Percentiles rank a stretch among this genome's conserved stretches.
Conservation (phyloP, 23 red algal genomes). For the Gracilaria caudata region DNA sequence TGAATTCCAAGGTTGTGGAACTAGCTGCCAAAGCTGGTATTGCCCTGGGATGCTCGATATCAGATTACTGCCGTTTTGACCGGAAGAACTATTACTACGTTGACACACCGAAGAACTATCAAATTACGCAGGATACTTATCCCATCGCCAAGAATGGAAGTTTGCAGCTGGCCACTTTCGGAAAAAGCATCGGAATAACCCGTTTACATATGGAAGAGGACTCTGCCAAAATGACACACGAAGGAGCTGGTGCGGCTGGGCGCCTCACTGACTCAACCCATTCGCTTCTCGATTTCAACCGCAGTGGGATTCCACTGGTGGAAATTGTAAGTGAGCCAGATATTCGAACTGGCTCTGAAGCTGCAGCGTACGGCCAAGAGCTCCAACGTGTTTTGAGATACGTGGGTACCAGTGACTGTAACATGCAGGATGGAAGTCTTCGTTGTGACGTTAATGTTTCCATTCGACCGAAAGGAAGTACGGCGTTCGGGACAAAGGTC, state of each 20-base stretch:
- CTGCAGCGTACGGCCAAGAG: slow-evolving; percentile 92
- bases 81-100: slow-evolving; percentile 99
- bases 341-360: slow-evolving; percentile 79
- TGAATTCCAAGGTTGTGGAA: slow-evolving; percentile 83
- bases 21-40: slow-evolving; percentile 87
- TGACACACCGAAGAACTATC: slow-evolving; percentile 99
- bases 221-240: slow-evolving; percentile 90
- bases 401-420: slow-evolving; percentile 81
- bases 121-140: slow-evolving; percentile 87
- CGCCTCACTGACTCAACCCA: slow-evolving; percentile 80
- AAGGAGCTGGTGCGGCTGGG: slow-evolving; percentile 50
- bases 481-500: slow-evolving; percentile 84
- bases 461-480: slow-evolving; percentile 58
- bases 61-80: slow-evolving; percentile 74
- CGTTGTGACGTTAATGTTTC: slow-evolving; percentile 97
- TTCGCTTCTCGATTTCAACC: slow-evolving; percentile 91
- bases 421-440: slow-evolving; percentile 97
- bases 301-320: slow-evolving; percentile 81
- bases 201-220: slow-evolving; percentile 99
- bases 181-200: slow-evolving; percentile 72
- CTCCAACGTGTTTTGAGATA: slow-evolving; percentile 88
- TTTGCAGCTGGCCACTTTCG: slow-evolving; percentile 60
- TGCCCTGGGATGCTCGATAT: slow-evolving; percentile 80
- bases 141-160: slow-evolving; percentile 80
- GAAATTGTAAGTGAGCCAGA: slow-evolving; percentile 96